Base-by-base conservation (phyloP, 345 rosid genomes). In the Alliaria petiolata region DNA sequence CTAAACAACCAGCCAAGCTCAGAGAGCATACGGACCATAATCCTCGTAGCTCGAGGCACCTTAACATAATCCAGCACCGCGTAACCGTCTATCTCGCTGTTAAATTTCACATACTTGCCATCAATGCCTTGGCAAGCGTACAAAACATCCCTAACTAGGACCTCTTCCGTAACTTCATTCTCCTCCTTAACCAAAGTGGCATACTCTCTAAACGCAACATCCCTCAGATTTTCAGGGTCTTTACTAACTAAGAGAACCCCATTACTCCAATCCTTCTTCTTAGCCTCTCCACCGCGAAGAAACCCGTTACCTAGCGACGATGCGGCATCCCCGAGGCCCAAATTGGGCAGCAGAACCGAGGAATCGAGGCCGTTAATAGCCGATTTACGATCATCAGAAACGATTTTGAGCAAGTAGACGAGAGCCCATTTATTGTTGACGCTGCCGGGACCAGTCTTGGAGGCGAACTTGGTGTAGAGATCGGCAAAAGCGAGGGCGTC, bases 1-100 rank as follows among this genome's bases (percentile, higher is more conserved):
- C 89, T 85, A 73, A 91, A 91, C 79, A 95, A 71, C 99, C 99
- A 95, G 7, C 99, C 98, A 74, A 95, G 78, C 82, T 95, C 99
- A 20, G 96, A 91, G 26, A 95, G 82, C 86, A 82, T 89, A 84
- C 92, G 81, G 13, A 89, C 85, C 83, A 91, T 82, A 63, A 80
- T 67, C 76, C 91, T 83, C 9, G 90, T 86, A 1, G 87, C 89
- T 61, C 96, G 68, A 20, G 96, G 85, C 26, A 85, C 92, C 84
- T 86, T 88, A 69, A 88, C 68, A 2, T 58, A 61, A 67, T 88
- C 96, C 20, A 75, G 50, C 56, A 95, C 81, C 10, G 77, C 78
- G 70, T 89, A 95, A 22, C 97, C 97, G 42, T 95, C 99, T 7
- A 82, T 78, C 30, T 47, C 73, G 4, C 76, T 70, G 65, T 85